A percentile compares a stretch with the other conserved stretches of the same genome.
Evolutionary conservation across 768 basidiomycete genomes (phyloP).

Genomic region (Sarcodon aspratus): DNA sequence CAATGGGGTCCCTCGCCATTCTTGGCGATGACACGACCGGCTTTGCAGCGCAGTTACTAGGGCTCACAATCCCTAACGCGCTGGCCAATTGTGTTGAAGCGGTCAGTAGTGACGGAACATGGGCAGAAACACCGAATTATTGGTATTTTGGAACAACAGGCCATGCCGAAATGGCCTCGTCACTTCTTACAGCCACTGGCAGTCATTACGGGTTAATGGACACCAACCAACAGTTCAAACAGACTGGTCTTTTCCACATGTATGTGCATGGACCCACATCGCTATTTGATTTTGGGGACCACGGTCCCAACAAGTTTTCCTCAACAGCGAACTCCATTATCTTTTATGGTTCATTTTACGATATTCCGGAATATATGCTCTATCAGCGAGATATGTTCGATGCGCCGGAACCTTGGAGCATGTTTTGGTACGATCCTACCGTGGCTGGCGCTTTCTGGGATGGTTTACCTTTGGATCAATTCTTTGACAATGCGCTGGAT

Average conservation of each 20-base stretch:
- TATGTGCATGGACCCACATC: slow-evolving; percentile 76
- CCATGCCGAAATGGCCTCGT: slow-evolving; percentile 79
- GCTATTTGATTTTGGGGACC: slow-evolving; percentile 74
- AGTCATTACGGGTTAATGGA: slow-evolving; percentile 64
- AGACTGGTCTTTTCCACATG: slow-evolving; percentile 86
- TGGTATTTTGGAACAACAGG: slow-evolving; percentile 94
- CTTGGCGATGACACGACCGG: slow-evolving; percentile 74
- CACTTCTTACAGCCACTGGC: slow-evolving; percentile 80
- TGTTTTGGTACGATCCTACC: slow-evolving; percentile 89
- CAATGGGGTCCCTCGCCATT: slow-evolving; percentile 84
- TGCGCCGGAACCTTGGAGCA: slow-evolving; percentile 38
- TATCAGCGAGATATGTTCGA: slow-evolving; percentile 82
- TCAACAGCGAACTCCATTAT: slow-evolving; percentile 86
- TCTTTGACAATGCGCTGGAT: slow-evolving; percentile 61
- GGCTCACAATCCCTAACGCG: slow-evolving; percentile 63
- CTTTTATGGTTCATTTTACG: slow-evolving; percentile 61
- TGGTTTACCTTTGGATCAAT: slow-evolving; percentile 66
- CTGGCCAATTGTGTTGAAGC: slow-evolving; percentile 62
- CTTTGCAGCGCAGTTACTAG: slow-evolving; percentile 53
- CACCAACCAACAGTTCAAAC: slow-evolving; percentile 56
- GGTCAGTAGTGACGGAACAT: slow-evolving; percentile 66
- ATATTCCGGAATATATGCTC: slow-evolving; percentile 64
- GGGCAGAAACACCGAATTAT: slow-evolving; percentile 90
- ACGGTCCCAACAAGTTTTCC: slow-evolving; percentile 91
- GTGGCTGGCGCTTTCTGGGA: slow-evolving; percentile 90